Evolutionary conservation across 164 flowering plant genomes (phyloP).

Genomic region (Malania oleifera): DNA sequence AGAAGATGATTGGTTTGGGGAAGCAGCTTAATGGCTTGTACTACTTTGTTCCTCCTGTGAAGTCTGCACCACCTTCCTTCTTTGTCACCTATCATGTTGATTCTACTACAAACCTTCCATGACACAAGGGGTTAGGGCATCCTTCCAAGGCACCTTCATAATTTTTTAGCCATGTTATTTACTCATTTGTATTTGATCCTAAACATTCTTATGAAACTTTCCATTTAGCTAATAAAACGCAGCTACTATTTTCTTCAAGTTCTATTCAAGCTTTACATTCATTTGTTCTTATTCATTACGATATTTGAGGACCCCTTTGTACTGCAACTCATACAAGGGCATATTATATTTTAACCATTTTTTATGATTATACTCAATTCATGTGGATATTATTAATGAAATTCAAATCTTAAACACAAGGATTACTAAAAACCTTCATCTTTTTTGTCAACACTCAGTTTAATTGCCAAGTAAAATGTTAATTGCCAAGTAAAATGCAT

Average conservation of each 20-base stretch:
- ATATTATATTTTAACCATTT: too few relatives aligned
- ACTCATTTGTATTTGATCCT: not conserved
- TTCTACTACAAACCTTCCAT: not conserved
- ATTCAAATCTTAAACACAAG: not conserved
- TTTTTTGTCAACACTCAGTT: not conserved
- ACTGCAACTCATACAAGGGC: too few relatives aligned
- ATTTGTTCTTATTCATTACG: not conserved
- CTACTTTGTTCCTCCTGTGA: not conserved
- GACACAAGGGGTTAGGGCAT: not conserved
- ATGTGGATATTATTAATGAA: not conserved
- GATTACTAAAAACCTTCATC: not conserved
- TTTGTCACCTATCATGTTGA: not conserved
- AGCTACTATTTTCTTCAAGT: not conserved
- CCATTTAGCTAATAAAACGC: not conserved
- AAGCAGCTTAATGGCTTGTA: not conserved
- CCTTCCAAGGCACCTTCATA: not conserved
- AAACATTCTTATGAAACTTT: not conserved
- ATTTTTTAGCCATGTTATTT: not conserved
- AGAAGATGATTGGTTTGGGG: conserved; percentile 1
- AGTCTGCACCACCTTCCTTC: not conserved
- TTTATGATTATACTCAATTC: too few relatives aligned
- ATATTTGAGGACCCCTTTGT: too few relatives aligned
- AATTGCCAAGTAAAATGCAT: too few relatives aligned
- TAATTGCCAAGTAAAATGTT: not conserved
- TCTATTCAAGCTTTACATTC: not conserved